phyloP scores from a whole-genome alignment of 441 rosid genomes.

The Adansonia gregorii region DNA sequence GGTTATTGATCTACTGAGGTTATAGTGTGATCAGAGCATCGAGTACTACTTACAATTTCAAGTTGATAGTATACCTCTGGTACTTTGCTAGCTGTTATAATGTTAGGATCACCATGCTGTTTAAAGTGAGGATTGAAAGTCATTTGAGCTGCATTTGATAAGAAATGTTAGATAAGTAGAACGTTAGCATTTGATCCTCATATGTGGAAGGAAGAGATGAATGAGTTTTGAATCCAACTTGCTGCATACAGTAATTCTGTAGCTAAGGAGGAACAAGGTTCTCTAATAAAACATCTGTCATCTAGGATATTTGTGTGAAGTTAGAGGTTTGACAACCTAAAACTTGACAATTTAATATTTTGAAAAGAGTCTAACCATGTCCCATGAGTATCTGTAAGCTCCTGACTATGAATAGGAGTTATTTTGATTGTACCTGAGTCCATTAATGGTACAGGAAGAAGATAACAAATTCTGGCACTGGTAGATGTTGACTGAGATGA shows the following conservation, averaged over 20 bases:
- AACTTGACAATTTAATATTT: not conserved
- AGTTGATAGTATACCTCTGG: conserved; percentile 5
- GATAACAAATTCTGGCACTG: not conserved
- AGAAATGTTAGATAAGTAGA: not conserved
- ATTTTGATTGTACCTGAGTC: not conserved
- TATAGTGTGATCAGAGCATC: not conserved
- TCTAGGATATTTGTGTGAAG: not conserved
- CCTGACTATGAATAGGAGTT: not conserved
- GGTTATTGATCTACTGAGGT: not conserved
- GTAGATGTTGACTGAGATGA: conserved; percentile 1
- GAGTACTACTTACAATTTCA: conserved; percentile 15
- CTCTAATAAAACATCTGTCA: conserved; percentile 7
- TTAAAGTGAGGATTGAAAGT: conserved; percentile 18
- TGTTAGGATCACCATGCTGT: not conserved
- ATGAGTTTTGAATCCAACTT: conserved; percentile 5
- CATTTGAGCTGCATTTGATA: conserved; percentile 13
- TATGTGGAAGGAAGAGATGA: not conserved
- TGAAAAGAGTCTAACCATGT: conserved; percentile 9
- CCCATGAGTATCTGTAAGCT: conserved; percentile 12
- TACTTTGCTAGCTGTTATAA: conserved; percentile 19
- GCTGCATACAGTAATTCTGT: not conserved
- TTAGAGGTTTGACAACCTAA: conserved; percentile 12
- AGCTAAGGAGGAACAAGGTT: not conserved
- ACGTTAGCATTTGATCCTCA: not conserved
- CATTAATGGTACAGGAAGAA: not conserved